Base-by-base conservation (phyloP, 495 filamentous ascomycete species). In the Mytilinidion resinicola region DNA sequence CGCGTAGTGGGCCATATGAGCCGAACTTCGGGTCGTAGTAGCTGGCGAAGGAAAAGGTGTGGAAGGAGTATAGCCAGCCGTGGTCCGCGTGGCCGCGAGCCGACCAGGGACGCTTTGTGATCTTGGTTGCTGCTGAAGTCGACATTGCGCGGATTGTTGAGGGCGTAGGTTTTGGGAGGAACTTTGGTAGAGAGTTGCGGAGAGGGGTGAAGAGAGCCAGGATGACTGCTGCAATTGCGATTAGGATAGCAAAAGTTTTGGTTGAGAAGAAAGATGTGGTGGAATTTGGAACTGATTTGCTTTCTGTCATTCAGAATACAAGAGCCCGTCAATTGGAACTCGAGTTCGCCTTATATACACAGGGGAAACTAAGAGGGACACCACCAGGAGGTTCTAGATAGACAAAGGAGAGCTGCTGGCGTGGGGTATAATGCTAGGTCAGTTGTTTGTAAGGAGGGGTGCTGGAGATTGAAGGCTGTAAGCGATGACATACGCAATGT, bases 61-160 rank as follows among this genome's bases (percentile, higher is more conserved):
- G 88, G 74, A 85, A 90, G 20, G 81, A 84, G 70, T 91, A 85
- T n/a, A 91, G 82, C 88, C 88, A 92, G 68, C 85, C 87, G 70
- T 90, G 85, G 67, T 90, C 80, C 56, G 80, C 77, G 69, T 91
- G 87, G 39, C 87, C 89, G 47, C 88, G 79, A 34, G 79, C 77
- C 38, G 68, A 59, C 69, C 69, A 75, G n/a, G 69, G 67, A 1
- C 72, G 69, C 50, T 69, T 72, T 59, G 68, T 70, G 53, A 75
- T 63, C 30, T 69, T 67, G 19, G 20, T 46, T 57, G 44, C 57
- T 65, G 21, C 11, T 14, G 12, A 9, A 14, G 46, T 25, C 8
- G 69, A 59, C 63, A 72, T 66, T n/a, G 59, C 44, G 38, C 69
- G 60, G 37, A 70, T 43, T 14, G 56, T 35, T 9, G 35, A 56